Evolutionary conservation across 352 stramenopile species (phyloP).

Genomic region (Globisporangium megalacanthum): DNA sequence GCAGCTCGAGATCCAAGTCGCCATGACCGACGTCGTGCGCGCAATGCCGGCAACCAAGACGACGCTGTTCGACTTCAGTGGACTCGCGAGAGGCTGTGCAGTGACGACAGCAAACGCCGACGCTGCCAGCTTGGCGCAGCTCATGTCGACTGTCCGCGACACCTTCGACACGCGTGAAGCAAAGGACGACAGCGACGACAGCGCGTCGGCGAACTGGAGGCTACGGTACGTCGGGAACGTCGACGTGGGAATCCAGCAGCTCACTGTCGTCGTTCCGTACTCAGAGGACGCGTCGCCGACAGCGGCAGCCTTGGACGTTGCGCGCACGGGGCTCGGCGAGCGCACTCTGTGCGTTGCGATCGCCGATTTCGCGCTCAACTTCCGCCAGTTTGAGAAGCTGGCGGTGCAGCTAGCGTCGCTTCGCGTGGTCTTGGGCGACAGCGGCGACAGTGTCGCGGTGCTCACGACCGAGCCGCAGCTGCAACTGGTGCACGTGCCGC

Average conservation of each 20-base stretch:
- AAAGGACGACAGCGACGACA: background rate
- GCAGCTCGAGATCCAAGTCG: constrained; percentile 28
- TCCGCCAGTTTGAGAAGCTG: constrained; percentile 51
- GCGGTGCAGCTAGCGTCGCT: constrained; percentile 27
- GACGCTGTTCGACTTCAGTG: constrained; percentile 34
- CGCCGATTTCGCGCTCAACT: constrained; percentile 34
- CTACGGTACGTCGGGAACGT: constrained; percentile 44
- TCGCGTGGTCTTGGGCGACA: constrained; percentile 10
- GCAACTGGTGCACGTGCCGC: constrained; percentile 21
- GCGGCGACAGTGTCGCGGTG: background rate
- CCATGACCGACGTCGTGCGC: constrained; percentile 33
- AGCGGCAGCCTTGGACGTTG: constrained; percentile 7
- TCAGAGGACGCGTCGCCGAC: constrained; percentile 11
- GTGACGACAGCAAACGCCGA: constrained; percentile 12
- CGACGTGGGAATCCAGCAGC: constrained; percentile 37
- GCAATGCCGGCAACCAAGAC: constrained; percentile 2
- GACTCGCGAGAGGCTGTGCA: constrained; percentile 11
- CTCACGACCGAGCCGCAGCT: constrained; percentile 4
- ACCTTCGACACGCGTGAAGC: constrained; percentile 33
- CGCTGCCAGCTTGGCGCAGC: background rate
- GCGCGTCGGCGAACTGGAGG: constrained; percentile 20
- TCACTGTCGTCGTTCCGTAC: constrained; percentile 29
- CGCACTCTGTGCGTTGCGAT: constrained; percentile 27
- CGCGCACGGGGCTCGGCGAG: constrained; percentile 11
- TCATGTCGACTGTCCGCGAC: constrained; percentile 26